Conservation (phyloP, 345 rosid species). For the Atalantia buxifolia region DNA sequence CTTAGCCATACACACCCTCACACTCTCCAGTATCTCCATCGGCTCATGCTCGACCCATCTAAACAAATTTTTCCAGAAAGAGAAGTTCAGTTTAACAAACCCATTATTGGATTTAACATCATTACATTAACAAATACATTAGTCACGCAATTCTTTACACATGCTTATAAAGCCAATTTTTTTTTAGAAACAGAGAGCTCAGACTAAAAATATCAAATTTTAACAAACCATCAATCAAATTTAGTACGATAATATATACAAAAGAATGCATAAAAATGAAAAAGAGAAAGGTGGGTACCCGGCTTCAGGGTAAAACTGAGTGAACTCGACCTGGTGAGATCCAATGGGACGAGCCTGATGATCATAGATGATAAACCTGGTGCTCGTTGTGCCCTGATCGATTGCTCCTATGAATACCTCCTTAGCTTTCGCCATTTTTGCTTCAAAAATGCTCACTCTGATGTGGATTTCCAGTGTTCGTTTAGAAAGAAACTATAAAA, state of each 20-base stretch:
- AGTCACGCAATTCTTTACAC: no score
- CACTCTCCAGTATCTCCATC: constrained; percentile 87
- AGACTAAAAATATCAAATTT: no score
- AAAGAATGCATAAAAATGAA: not conserved
- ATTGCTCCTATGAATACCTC: constrained; percentile 56
- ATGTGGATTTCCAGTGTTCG: not conserved
- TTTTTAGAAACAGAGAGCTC: no score
- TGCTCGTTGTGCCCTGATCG: constrained; percentile 96
- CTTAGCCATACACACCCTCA: constrained; percentile 65
- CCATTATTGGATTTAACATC: not conserved
- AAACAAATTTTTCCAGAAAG: not conserved
- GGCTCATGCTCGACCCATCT: constrained; percentile 99
- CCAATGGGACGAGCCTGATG: constrained; percentile 45
- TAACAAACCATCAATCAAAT: no score
- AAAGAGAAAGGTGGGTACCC: constrained; percentile 43
- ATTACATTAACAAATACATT: not conserved
- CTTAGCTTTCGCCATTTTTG: constrained; percentile 31
- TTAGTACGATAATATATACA: no score
- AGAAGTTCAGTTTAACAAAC: not conserved
- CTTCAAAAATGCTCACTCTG: not conserved
- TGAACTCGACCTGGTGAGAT: constrained; percentile 94
- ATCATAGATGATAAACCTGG: constrained; percentile 87
- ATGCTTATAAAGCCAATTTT: no score
- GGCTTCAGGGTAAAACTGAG: constrained; percentile 86
- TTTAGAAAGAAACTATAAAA: not conserved